Evolutionary conservation across 768 basidiomycete species (phyloP).

Genomic region (Rhizopogon roseolus): DNA sequence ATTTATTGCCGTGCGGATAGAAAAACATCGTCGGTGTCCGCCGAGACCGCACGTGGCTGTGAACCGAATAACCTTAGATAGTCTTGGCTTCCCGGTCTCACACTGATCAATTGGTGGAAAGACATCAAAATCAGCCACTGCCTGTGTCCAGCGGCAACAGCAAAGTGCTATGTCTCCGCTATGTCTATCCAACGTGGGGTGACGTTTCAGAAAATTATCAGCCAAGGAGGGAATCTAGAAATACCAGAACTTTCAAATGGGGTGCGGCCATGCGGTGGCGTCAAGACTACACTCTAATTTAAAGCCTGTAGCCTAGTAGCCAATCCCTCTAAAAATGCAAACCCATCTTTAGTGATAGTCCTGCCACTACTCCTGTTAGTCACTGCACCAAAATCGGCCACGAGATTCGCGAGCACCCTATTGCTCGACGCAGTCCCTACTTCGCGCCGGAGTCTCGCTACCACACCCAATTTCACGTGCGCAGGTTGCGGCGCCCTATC

Average conservation of each 20-base stretch:
- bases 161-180: not conserved
- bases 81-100: too few species aligned
- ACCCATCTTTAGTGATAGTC: slow-evolving; percentile 75
- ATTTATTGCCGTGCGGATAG: slow-evolving; percentile 21
- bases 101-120: too few species aligned
- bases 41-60: slow-evolving; percentile 22
- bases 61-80: not conserved
- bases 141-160: not conserved
- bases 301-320: slow-evolving; percentile 43
- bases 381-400: slow-evolving; percentile 65
- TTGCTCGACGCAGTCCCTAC: slow-evolving; percentile 49
- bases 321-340: slow-evolving; percentile 62
- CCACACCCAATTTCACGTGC: slow-evolving; percentile 53
- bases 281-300: slow-evolving; percentile 2
- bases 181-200: not conserved
- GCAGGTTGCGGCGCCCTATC: slow-evolving; percentile 38
- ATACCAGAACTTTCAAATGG: not conserved
- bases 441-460: slow-evolving; percentile 52
- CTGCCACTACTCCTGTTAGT: slow-evolving; percentile 65
- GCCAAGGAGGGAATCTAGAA: not conserved
- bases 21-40: slow-evolving; percentile 14
- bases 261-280: not conserved
- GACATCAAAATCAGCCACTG: too few species aligned
- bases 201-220: not conserved
- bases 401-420: slow-evolving; percentile 55